Base-by-base conservation (phyloP, 768 basidiomycete species). In the Suillus clintonianus region DNA sequence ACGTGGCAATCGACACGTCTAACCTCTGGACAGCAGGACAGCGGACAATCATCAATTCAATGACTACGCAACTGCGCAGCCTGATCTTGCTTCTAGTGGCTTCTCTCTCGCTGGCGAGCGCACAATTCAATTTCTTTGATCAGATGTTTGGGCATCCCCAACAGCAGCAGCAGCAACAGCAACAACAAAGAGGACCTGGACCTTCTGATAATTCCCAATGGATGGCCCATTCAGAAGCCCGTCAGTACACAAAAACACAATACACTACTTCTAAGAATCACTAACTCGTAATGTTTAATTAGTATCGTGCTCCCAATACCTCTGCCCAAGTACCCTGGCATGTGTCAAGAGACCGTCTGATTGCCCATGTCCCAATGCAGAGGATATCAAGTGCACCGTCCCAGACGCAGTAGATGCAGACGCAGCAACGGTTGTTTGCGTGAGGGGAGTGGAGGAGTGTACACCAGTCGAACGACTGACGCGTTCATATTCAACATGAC, bases 41-140 rank as follows among this genome's bases (percentile, higher is more conserved):
- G 15, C n/a, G 36, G 22, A 11, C 11, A 57, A 57, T 27, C 37
- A 30, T 27, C 24, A 41, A 30, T 57, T 60, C 47, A 37, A 62
- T 34, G 14, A 34, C 43, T 22, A 76, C 69, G 74, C 68, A 50
- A 47, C 58, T 62, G 45, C 60, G 17, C 11, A 36, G 57, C 32
- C 54, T 62, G 30, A 61, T 39, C n/a, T 48, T 37, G 19, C 41
- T 68, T 43, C 62, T 75, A 17, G 43, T 72, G 27, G 60, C 60
- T 34, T 72, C 66, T 11, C 47, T 74, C 17, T 65, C 76, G 17
- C 53, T 79, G 50, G 83, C 74, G 37, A 76, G 78, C 17, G 89
- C 86, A n/a, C 90, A 93, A 69, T 93, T 92, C 74, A 82, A 86
- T 53, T 90, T 92, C 75, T 94, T 94, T 70, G 86, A 89, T 65